Base-by-base conservation (phyloP, 225 moss, liverwort and hornwort species). In the Rhytidiadelphus loreus region DNA sequence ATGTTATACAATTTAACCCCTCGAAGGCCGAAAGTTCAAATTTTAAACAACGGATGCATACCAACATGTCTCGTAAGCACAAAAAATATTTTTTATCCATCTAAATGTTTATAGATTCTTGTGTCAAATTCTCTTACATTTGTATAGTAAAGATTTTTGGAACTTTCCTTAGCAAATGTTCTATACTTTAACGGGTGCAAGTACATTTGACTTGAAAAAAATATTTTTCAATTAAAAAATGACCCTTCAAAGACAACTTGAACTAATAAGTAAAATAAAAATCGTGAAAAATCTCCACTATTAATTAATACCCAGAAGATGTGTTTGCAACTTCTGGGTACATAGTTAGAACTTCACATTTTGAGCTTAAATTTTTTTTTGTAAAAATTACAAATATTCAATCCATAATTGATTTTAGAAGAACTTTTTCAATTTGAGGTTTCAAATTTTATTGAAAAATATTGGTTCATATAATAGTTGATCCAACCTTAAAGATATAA, bases 11-110 rank as follows among this genome's bases (percentile, higher is more conserved):
- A 37, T 66, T 37, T 37, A 66, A 66, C 3, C 11, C 19, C 0
- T n/a, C 6, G 11, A 35, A 19, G 10, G 11, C 35, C 35, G 5
- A 65, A 32, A 35, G 35, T 65, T 35, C 35, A 65, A 35, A 65
- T 37, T 65, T 20, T 8, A 0, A 65, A 65, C 35, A 33, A 33
- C 0, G 2, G 10, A 35, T 35, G 11, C 3, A 20, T 3, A 20
- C 11, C 20, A 20, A 35, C 1, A 35, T 66, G n/a, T n/a, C 22
- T 2, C 0, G 0, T 6, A n/a, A 66, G 37, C 12, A 21, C 1
- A n/a, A 4, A 21, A 6, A 21, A 12, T 12, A 3, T 66, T n/a
- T 6, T 23, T 21, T n/a, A 23, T 23, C 2, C 7, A n/a, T 25
- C 6, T 70, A 41, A 14, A 41, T 66, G 7, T 70, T 25, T 70